phyloP scores from a whole-genome alignment of 1,284 basidiomycete genomes.

The Kalmanozyma brasiliensis region DNA sequence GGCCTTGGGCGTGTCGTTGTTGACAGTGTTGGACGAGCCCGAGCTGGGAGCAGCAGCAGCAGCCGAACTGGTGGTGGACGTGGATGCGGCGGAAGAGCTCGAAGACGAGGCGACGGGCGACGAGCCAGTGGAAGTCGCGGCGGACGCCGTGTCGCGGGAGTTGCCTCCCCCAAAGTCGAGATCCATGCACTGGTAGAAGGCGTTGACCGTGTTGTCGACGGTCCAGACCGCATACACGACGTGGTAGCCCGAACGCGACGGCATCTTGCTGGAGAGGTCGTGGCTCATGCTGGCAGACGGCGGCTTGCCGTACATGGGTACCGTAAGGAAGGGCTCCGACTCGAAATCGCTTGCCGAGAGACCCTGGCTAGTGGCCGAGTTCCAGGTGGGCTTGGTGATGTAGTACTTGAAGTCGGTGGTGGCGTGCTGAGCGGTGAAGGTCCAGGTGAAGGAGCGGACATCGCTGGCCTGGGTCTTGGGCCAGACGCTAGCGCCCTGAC shows the following conservation, averaged over 20 bases:
- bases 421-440: slow-evolving; percentile 47
- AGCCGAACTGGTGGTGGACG: not conserved
- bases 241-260: slow-evolving; percentile 35
- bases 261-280: slow-evolving; percentile 27
- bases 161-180: slow-evolving; percentile 40
- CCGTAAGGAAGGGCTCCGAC: slow-evolving; percentile 32
- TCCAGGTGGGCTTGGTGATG: slow-evolving; percentile 42
- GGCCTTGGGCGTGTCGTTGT: slow-evolving; percentile 2
- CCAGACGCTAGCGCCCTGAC: slow-evolving; percentile 28
- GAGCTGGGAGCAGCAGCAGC: slow-evolving; percentile 1
- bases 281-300: slow-evolving; percentile 25
- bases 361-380: slow-evolving; percentile 14
- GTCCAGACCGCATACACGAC: slow-evolving; percentile 52
- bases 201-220: slow-evolving; percentile 42
- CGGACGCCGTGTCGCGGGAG: not conserved
- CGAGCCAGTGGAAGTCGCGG: slow-evolving; percentile 2
- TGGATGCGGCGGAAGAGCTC: not conserved
- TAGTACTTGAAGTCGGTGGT: slow-evolving; percentile 52
- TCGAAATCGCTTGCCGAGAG: slow-evolving; percentile 36
- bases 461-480: slow-evolving; percentile 26
- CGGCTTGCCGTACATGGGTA: slow-evolving; percentile 35
- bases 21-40: slow-evolving; percentile 1
- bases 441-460: slow-evolving; percentile 39
- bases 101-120: slow-evolving; percentile 3
- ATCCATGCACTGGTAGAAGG: slow-evolving; percentile 52